Conservation (phyloP, 2,329 filamentous ascomycete species). For the Aspergillus neoniger region DNA sequence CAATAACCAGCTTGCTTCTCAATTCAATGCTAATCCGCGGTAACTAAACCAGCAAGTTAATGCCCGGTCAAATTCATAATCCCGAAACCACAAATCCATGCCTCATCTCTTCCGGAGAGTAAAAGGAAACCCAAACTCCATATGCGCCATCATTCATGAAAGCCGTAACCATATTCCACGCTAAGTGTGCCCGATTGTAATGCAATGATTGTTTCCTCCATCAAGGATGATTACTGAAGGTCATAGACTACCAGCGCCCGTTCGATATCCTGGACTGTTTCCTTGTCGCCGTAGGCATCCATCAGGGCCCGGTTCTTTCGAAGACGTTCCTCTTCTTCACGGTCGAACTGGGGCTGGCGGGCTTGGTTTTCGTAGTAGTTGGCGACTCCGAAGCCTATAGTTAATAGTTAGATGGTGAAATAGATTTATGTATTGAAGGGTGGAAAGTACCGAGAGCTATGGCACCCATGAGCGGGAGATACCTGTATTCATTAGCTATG, state of each 20-base stretch:
- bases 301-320: slow-evolving; percentile 44
- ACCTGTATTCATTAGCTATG: slow-evolving; percentile 10
- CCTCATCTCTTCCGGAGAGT: no score
- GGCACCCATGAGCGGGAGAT: slow-evolving; percentile 20
- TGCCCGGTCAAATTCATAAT: no score
- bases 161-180: no score
- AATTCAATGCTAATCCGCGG: no score
- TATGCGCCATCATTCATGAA: no score
- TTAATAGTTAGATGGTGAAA: neutral
- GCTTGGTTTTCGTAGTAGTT: slow-evolving; percentile 14
- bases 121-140: no score
- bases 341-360: neutral
- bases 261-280: slow-evolving; percentile 47
- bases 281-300: slow-evolving; percentile 50
- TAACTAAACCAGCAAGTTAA: no score
- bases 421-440: neutral
- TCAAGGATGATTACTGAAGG: slow-evolving; percentile 31
- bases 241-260: slow-evolving; percentile 49
- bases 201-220: neutral
- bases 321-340: slow-evolving; percentile 36
- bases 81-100: no score
- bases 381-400: slow-evolving; percentile 22
- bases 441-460: slow-evolving; percentile 17
- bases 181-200: no score
- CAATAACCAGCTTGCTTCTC: no score